Percentiles rank a stretch among this genome's conserved stretches.
These are phyloP conservation scores for Benincasa hispida DNA, from an alignment of 306 rosid species.

Conservation along the genomic window DNA sequence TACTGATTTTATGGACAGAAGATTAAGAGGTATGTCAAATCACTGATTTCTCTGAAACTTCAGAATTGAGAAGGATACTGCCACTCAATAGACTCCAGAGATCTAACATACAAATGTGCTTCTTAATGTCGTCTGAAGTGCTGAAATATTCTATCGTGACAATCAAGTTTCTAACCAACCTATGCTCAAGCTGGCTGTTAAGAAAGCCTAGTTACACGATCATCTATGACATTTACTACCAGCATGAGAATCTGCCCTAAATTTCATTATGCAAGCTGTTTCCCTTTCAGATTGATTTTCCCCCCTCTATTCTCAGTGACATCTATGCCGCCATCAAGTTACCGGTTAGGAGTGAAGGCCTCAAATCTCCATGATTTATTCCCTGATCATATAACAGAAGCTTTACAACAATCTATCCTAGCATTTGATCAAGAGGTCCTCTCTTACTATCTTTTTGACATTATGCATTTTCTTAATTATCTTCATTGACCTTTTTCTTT, in stretches of 20 bases:
- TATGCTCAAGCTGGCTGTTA: background rate
- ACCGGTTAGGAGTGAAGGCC: slow-evolving; percentile 90
- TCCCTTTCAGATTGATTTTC: background rate
- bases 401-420: slow-evolving; percentile 62
- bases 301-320: slow-evolving; percentile 32
- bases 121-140: background rate
- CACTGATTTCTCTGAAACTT: background rate
- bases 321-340: slow-evolving; percentile 77
- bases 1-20: slow-evolving; percentile 65
- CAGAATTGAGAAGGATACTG: background rate
- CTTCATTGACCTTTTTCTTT: background rate
- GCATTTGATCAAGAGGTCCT: slow-evolving; percentile 75
- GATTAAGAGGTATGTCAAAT: slow-evolving; percentile 42
- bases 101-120: background rate
- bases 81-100: background rate
- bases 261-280: background rate
- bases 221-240: background rate
- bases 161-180: background rate
- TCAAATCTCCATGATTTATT: slow-evolving; percentile 65
- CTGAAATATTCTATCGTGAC: background rate
- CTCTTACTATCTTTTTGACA: background rate
- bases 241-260: background rate
- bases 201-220: background rate
- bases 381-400: slow-evolving; percentile 54
- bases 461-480: background rate